Evolutionary conservation across 1,284 basidiomycete species (phyloP).

Genomic region (Malassezia psittaci): DNA sequence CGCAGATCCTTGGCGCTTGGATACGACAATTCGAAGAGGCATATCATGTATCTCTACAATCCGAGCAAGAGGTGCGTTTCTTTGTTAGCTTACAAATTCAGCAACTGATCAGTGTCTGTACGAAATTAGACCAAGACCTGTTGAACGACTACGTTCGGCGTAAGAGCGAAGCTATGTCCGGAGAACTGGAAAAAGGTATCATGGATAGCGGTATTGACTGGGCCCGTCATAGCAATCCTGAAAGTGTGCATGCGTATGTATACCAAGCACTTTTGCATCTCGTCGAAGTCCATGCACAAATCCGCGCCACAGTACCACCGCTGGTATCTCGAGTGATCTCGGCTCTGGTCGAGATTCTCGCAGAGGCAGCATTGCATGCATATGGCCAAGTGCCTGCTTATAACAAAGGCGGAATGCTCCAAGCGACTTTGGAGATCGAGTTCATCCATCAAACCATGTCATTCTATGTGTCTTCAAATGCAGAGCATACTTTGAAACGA

Average conservation of each 20-base stretch:
- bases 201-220: conserved; percentile 73
- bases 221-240: conserved; percentile 74
- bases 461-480: conserved; percentile 69
- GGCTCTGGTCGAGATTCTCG: conserved; percentile 70
- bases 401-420: conserved; percentile 94
- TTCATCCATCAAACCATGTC: conserved; percentile 92
- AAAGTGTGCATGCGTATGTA: conserved; percentile 79
- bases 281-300: conserved; percentile 83
- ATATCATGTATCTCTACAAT: conserved; percentile 64
- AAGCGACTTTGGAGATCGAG: conserved; percentile 97
- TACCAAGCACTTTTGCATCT: conserved; percentile 77
- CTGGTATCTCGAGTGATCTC: conserved; percentile 73
- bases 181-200: conserved; percentile 68
- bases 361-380: conserved; percentile 66
- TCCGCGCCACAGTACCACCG: conserved; percentile 63
- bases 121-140: conserved; percentile 71
- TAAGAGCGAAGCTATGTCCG: conserved; percentile 60
- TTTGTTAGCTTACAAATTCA: conserved; percentile 36
- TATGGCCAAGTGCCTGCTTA: conserved; percentile 79
- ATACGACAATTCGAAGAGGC: conserved; percentile 67
- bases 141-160: conserved; percentile 78
- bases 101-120: conserved; percentile 66
- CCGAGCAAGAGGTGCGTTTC: conserved; percentile 56
- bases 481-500: conserved; percentile 72
- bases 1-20: conserved; percentile 65